Evolutionary conservation across 2,329 filamentous ascomycete genomes (phyloP).

Genomic region (Endocalyx cinctus): DNA sequence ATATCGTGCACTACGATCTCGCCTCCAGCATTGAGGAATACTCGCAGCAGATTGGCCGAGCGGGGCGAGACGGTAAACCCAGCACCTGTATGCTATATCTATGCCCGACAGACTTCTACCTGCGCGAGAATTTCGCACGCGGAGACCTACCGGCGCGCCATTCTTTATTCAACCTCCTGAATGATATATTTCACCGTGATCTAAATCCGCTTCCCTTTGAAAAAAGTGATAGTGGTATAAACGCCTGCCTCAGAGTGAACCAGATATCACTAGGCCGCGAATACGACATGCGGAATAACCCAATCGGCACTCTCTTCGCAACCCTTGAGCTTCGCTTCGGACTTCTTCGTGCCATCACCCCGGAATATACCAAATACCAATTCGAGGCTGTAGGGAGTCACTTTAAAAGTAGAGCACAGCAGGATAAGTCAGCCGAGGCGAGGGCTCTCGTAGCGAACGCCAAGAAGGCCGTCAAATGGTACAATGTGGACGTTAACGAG

Average conservation of each 20-base stretch:
- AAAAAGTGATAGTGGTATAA: too few relatives aligned
- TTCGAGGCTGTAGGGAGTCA: conserved; percentile 37
- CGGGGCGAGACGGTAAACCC: conserved; percentile 47
- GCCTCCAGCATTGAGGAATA: conserved; percentile 51
- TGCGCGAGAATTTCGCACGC: conserved; percentile 55
- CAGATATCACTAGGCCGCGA: conserved; percentile 40
- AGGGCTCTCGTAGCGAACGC: conserved; percentile 38
- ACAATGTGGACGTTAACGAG: conserved; percentile 44
- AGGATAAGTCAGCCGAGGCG: conserved; percentile 37
- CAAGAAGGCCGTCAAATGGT: conserved; percentile 36
- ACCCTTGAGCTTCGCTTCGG: conserved; percentile 56
- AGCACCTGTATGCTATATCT: conserved; percentile 56
- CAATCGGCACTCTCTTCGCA: conserved; percentile 51
- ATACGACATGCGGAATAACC: conserved; percentile 48
- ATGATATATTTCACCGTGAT: conserved; percentile 43
- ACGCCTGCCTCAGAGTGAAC: conserved; percentile 42
- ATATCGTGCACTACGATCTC: conserved; percentile 49
- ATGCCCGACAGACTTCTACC: conserved; percentile 51
- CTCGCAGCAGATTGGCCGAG: conserved; percentile 53
- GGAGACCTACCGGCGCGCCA: conserved; percentile 52
- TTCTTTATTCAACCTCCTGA: conserved; percentile 43
- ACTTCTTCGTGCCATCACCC: conserved; percentile 52
- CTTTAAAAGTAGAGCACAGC: conserved; percentile 19
- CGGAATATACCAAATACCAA: conserved; percentile 52
- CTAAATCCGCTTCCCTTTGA: conserved; percentile 23